A percentile compares a stretch with the other conserved stretches of the same genome.
phyloP scores from a whole-genome alignment of 2,329 filamentous ascomycete species.

The Bipolaris oryzae region DNA sequence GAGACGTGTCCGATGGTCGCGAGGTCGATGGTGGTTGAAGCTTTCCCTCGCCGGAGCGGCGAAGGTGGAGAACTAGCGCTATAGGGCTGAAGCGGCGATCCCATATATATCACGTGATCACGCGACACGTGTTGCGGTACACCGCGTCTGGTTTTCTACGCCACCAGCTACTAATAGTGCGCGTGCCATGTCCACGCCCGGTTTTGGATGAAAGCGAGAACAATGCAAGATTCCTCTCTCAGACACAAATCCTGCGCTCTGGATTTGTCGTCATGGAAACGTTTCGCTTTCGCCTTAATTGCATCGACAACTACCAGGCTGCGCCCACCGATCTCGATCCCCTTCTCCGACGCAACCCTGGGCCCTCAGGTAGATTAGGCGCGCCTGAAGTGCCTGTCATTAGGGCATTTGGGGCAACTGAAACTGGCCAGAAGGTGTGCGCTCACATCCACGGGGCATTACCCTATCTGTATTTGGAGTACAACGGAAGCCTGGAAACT shows the following conservation, averaged over 20 bases:
- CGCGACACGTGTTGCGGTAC: conserved; percentile 23
- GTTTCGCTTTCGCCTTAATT: conserved; percentile 92
- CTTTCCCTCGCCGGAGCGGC: conserved; percentile 20
- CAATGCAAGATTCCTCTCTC: conserved; percentile 14
- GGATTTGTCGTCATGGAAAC: conserved; percentile 62
- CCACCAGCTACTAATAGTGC: neutral
- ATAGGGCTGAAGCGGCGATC: conserved; percentile 38
- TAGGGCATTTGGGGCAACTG: conserved; percentile 88
- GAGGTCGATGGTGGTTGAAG: conserved; percentile 7
- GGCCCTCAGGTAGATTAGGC: conserved; percentile 62
- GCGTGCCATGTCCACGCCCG: conserved; percentile 2
- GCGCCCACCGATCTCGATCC: conserved; percentile 81
- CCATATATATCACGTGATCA: conserved; percentile 27
- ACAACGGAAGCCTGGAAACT: conserved; percentile 69
- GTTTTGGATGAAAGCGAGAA: conserved; percentile 16
- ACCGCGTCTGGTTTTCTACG: conserved; percentile 14
- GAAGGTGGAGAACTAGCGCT: conserved; percentile 31
- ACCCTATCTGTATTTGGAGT: conserved; percentile 93
- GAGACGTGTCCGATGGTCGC: conserved; percentile 1
- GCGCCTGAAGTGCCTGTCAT: conserved; percentile 82
- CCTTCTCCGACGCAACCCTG: conserved; percentile 69
- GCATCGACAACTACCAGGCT: conserved; percentile 92
- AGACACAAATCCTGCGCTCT: neutral
- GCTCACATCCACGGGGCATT: conserved; percentile 95
- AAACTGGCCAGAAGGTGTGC: conserved; percentile 94